Evolutionary conservation across 2,329 filamentous ascomycete genomes (phyloP).

Genomic region (Phaeosphaeriaceae sp.): DNA sequence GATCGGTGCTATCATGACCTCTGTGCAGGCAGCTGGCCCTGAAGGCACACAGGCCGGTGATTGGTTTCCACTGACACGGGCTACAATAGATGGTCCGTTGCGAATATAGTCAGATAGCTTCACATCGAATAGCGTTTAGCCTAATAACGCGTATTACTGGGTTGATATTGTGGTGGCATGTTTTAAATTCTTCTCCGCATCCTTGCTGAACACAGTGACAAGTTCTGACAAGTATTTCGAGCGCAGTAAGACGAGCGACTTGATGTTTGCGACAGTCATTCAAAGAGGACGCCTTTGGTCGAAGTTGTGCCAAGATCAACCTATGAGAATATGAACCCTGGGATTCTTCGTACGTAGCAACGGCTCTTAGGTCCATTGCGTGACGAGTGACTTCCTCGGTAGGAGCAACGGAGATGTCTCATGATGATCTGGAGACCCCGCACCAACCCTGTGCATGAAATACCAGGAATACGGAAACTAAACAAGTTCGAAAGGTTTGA

Average conservation of each 20-base stretch:
- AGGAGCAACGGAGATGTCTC: constrained; percentile 8
- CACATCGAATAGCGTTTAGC: constrained; percentile 5
- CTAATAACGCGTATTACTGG: constrained; percentile 5
- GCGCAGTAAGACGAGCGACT: neutral
- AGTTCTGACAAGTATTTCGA: too few relatives aligned
- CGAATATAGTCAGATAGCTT: constrained; percentile 1
- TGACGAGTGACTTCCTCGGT: too few relatives aligned
- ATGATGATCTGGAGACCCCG: constrained; percentile 23
- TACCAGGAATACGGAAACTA: constrained; percentile 13
- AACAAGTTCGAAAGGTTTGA: neutral
- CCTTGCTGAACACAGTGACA: neutral
- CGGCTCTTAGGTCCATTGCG: too few relatives aligned
- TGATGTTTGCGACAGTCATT: neutral
- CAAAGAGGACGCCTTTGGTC: neutral
- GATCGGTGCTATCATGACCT: neutral
- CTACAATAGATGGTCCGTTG: constrained; percentile 1
- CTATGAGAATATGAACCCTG: too few relatives aligned
- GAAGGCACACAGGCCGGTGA: neutral
- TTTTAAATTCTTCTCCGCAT: constrained; percentile 9
- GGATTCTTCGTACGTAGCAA: too few relatives aligned
- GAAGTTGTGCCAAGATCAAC: neutral
- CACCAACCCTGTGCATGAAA: constrained; percentile 25
- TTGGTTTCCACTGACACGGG: constrained; percentile 6
- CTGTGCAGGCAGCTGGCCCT: neutral
- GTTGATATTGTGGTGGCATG: constrained; percentile 18